phyloP scores from a whole-genome alignment of 257 asterid species.

The Nicotiana benthamiana region DNA sequence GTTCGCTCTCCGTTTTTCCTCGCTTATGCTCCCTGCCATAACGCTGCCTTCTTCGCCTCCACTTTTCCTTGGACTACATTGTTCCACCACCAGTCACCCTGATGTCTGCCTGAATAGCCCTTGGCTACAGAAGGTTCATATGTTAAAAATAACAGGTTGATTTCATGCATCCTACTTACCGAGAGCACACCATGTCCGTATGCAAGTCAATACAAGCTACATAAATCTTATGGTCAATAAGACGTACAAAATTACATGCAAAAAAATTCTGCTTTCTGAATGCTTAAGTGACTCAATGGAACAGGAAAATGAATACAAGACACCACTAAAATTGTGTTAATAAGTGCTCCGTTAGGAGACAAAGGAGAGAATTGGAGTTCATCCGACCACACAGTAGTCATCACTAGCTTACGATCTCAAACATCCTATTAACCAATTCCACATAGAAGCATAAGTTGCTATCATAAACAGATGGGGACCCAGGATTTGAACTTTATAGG shows the following conservation, averaged over 20 bases:
- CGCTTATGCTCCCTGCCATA: too few species aligned
- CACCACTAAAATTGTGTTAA: neutral
- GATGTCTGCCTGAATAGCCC: too few species aligned
- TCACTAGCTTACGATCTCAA: neutral
- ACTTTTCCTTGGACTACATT: too few species aligned
- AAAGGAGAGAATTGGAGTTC: neutral
- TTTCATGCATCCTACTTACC: neutral
- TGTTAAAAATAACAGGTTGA: neutral
- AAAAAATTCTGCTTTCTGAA: neutral
- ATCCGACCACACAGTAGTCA: neutral
- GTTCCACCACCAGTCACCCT: too few species aligned
- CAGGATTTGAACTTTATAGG: too few species aligned
- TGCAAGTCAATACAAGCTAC: neutral
- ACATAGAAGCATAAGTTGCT: neutral
- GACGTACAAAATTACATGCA: neutral
- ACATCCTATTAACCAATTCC: neutral
- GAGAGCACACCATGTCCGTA: neutral
- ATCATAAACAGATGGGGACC: too few species aligned
- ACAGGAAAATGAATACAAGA: neutral
- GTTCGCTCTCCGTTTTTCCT: too few species aligned
- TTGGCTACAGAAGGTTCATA: too few species aligned
- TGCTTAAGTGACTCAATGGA: neutral
- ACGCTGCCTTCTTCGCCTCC: too few species aligned
- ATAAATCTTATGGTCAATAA: neutral
- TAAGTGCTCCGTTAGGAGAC: neutral